phyloP scores from a whole-genome alignment of 129 eudicot species.

The Lactuca saligna region DNA sequence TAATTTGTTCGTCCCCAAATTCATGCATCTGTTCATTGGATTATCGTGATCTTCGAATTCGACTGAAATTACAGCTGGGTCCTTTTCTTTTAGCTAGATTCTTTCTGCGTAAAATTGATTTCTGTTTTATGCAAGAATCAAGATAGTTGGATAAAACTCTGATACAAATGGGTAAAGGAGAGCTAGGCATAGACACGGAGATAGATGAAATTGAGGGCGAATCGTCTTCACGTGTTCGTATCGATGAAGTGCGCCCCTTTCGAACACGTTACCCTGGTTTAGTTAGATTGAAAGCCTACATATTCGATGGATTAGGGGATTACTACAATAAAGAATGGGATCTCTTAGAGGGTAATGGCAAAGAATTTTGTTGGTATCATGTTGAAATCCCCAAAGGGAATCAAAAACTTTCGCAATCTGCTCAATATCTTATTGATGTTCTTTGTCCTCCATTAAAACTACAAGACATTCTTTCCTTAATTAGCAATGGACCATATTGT shows the following conservation, averaged over 20 bases:
- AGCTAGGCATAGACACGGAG: slow-evolving; percentile 31
- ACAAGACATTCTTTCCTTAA: slow-evolving; percentile 81
- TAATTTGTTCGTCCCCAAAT: slow-evolving; percentile 8
- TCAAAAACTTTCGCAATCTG: slow-evolving; percentile 82
- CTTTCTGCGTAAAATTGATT: background rate
- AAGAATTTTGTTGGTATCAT: slow-evolving; percentile 98
- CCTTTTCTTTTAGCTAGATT: background rate
- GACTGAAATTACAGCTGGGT: background rate
- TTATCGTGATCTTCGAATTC: slow-evolving; percentile 14
- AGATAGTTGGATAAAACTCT: too few species aligned
- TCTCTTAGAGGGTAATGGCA: slow-evolving; percentile 61
- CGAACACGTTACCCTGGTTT: slow-evolving; percentile 52
- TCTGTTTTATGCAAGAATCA: background rate
- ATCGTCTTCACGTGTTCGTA: slow-evolving; percentile 24
- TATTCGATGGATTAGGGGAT: slow-evolving; percentile 91
- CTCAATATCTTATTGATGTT: slow-evolving; percentile 75
- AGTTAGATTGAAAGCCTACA: slow-evolving; percentile 72
- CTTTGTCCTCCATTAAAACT: slow-evolving; percentile 96
- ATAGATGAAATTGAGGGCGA: slow-evolving; percentile 56
- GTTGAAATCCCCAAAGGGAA: slow-evolving; percentile 88
- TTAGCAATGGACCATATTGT: slow-evolving; percentile 93
- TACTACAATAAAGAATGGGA: slow-evolving; percentile 94
- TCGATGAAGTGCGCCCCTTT: slow-evolving; percentile 25
- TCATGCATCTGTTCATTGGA: background rate
- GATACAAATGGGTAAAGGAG: slow-evolving; percentile 28